Evolutionary conservation across 495 filamentous ascomycete genomes (phyloP).

Genomic region (Daldinia vernicosa): DNA sequence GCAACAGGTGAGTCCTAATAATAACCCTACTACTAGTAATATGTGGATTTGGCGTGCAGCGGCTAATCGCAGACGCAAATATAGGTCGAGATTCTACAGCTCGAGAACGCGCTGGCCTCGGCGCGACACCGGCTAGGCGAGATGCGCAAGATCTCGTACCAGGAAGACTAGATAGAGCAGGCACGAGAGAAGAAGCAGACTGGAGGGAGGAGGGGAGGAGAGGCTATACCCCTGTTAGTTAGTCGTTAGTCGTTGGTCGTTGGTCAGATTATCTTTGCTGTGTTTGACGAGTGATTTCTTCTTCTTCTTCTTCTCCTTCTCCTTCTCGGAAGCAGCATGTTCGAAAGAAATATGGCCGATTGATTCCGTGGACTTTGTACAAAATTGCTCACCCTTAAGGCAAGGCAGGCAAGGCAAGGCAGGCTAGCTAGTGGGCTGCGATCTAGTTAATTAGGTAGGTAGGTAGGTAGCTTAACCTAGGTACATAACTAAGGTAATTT

Average conservation of each 20-base stretch:
- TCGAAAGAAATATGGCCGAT: too few species aligned
- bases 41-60: not conserved
- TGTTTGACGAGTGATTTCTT: not conserved
- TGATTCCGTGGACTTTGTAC: not conserved
- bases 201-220: not conserved
- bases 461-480: slow-evolving; percentile 9
- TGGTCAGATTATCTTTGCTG: not conserved
- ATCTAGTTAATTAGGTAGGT: slow-evolving; percentile 14
- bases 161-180: slow-evolving; percentile 68
- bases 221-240: slow-evolving; percentile 14
- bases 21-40: not conserved
- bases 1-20: slow-evolving; percentile 80
- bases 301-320: not conserved
- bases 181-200: not conserved
- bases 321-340: not conserved
- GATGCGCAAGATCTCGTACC: slow-evolving; percentile 99
- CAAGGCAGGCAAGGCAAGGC: too few species aligned
- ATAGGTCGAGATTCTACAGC: slow-evolving; percentile 91
- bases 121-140: slow-evolving; percentile 88
- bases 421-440: not conserved
- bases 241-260: slow-evolving; percentile 1
- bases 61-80: not conserved
- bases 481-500: slow-evolving; percentile 24
- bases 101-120: slow-evolving; percentile 85
- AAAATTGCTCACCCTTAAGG: not conserved